Conservation (phyloP, 2,329 filamentous ascomycete species). For the Dendryphion nanum region DNA sequence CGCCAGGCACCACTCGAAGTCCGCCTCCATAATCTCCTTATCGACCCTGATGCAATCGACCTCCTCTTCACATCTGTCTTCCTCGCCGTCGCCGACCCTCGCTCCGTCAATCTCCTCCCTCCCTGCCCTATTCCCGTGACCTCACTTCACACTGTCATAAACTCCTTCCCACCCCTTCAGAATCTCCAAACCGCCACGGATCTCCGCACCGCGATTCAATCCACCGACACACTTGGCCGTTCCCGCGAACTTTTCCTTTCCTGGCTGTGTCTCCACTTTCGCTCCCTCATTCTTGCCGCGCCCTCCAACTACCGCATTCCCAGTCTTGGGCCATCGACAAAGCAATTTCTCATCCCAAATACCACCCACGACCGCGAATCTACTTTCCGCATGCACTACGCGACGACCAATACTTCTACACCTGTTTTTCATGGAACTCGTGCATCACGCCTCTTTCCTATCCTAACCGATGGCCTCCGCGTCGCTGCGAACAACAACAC, state of each 20-base stretch:
- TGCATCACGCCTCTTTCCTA: neutral
- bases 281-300: too few relatives aligned
- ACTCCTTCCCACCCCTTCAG: neutral
- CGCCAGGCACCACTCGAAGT: neutral
- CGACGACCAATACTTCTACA: neutral
- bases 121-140: neutral
- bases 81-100: neutral
- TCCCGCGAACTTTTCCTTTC: too few relatives aligned
- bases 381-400: neutral
- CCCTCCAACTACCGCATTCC: too few relatives aligned
- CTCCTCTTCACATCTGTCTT: slow-evolving; percentile 1
- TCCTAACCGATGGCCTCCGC: neutral
- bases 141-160: neutral
- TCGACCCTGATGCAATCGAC: slow-evolving; percentile 1
- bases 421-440: slow-evolving; percentile 1
- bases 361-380: neutral
- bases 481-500: neutral
- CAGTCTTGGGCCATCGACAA: too few relatives aligned
- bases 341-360: neutral
- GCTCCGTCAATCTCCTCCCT: neutral
- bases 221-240: too few relatives aligned
- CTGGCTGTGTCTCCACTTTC: too few relatives aligned
- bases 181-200: neutral
- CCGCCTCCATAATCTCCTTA: neutral
- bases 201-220: neutral